Conservation (phyloP, 768 basidiomycete genomes). For the Fomitopsis pulvina region DNA sequence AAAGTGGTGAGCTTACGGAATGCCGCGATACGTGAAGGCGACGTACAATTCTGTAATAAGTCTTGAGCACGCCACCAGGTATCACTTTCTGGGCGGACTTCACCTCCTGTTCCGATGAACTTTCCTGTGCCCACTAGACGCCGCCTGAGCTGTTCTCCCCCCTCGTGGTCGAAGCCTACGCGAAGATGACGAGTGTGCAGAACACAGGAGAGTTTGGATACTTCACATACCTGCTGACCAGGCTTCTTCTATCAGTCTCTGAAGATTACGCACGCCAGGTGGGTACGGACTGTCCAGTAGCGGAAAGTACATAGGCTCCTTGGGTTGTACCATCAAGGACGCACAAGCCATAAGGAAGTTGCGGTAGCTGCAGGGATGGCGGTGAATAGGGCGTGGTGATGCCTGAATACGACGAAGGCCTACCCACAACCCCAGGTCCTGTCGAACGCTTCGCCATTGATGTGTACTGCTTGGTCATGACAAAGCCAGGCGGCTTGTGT, state of each 20-base stretch:
- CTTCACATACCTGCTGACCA: slow-evolving; percentile 55
- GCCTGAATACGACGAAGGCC: slow-evolving; percentile 3
- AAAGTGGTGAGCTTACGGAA: slow-evolving; percentile 54
- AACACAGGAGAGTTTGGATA: not conserved
- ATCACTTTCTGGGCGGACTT: not conserved
- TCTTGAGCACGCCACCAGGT: not conserved
- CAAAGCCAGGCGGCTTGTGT: slow-evolving; percentile 60
- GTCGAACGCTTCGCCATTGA: slow-evolving; percentile 56
- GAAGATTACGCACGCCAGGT: slow-evolving; percentile 71
- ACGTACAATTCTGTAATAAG: slow-evolving; percentile 59
- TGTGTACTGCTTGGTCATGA: slow-evolving; percentile 52
- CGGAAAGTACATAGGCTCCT: slow-evolving; percentile 55
- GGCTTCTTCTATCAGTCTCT: slow-evolving; percentile 74
- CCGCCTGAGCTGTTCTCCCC: slow-evolving; percentile 52
- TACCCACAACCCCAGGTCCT: slow-evolving; percentile 49
- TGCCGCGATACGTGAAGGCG: slow-evolving; percentile 70
- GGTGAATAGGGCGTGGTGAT: slow-evolving; percentile 4
- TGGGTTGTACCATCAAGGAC: slow-evolving; percentile 58
- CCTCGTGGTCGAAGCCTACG: slow-evolving; percentile 67
- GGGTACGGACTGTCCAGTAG: slow-evolving; percentile 48
- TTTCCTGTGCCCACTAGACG: slow-evolving; percentile 50
- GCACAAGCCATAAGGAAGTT: slow-evolving; percentile 79
- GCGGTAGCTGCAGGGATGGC: slow-evolving; percentile 49
- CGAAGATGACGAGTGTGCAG: not conserved
- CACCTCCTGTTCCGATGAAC: slow-evolving; percentile 81